Evolutionary conservation across 768 basidiomycete genomes (phyloP), one percentile per base, ranked within the genome.

Genomic region (Cubamyces lactineus): DNA sequence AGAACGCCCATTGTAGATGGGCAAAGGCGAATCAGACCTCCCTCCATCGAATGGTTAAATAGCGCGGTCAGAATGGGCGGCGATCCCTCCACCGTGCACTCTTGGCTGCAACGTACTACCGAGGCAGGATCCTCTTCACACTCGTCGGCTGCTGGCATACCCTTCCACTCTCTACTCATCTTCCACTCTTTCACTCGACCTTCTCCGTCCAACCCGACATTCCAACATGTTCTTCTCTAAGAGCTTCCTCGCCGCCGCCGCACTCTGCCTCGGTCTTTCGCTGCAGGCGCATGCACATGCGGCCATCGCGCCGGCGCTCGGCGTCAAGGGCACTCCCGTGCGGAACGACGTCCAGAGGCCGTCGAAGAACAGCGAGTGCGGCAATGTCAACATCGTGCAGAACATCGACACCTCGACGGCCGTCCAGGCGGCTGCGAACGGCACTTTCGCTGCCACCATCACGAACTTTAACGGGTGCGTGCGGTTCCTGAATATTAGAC

Each of bases 381-480:
- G 84, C 40, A 74, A 67, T 1, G 70, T 77, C 39, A 74, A 79
- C 69, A 73, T 83, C 50, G 76, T 79, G 21, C 57, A 71, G 19
- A 74, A 70, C 48, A 61, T 84, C 59, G 77, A 77, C 56, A 69
- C 72, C 11, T 77, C 81, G n/a, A 69, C 62, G 1, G 30, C 74
- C 1, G 53, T 71, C 24, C 13, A 38, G 11, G 69, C 66, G 11
- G 49, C 39, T 17, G 74, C 78, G 21, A 74, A 80, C 51, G 82
- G 82, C 34, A 61, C 75, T 0, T 79, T 84, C 70, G 70, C 71
- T 6, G 76, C 74, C 23, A 78, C 72, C 26, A 74, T 74, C 57
- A 78, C 71, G 46, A 77, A 80, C 71, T 84, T 83, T 68, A 83
- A 84, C 61, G 75, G 61, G 84, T 84, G 66, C 48, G 77, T 61